phyloP scores from a whole-genome alignment of 805 yeast species.

The Ascoidea asiatica region DNA sequence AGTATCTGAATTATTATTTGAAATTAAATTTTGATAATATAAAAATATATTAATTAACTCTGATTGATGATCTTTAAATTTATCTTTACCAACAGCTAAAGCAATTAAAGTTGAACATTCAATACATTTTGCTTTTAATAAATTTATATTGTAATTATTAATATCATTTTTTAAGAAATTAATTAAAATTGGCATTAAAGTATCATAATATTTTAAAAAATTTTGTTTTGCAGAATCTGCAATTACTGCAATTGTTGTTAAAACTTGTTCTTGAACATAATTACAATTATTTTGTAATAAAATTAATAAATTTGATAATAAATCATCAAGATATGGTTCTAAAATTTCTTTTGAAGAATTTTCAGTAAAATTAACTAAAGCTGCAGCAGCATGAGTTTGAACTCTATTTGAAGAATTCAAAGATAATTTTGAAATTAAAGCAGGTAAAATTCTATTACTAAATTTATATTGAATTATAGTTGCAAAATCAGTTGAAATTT shows the following conservation, averaged over 20 bases:
- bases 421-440: slow-evolving; percentile 69
- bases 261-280: slow-evolving; percentile 93
- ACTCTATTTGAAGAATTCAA: slow-evolving; percentile 74
- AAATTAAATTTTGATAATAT: slow-evolving; percentile 47
- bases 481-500: slow-evolving; percentile 93
- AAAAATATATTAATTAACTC: slow-evolving; percentile 65
- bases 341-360: slow-evolving; percentile 76
- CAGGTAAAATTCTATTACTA: slow-evolving; percentile 73
- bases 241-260: slow-evolving; percentile 91
- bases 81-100: slow-evolving; percentile 89
- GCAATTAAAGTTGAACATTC: slow-evolving; percentile 95
- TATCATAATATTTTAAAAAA: slow-evolving; percentile 84
- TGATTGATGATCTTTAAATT: slow-evolving; percentile 61
- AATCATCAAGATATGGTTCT: slow-evolving; percentile 84
- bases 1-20: slow-evolving; percentile 36
- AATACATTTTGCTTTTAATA: slow-evolving; percentile 83
- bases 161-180: slow-evolving; percentile 68
- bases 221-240: slow-evolving; percentile 92
- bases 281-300: slow-evolving; percentile 75
- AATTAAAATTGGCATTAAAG: slow-evolving; percentile 79
- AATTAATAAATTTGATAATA: slow-evolving; percentile 60
- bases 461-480: slow-evolving; percentile 73
- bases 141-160: slow-evolving; percentile 56
- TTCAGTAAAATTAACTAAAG: slow-evolving; percentile 89
- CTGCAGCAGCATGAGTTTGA: slow-evolving; percentile 98